These are phyloP conservation scores for Leptodermis oblonga DNA, from an alignment of 257 asterid genomes.

Conservation along the genomic window DNA sequence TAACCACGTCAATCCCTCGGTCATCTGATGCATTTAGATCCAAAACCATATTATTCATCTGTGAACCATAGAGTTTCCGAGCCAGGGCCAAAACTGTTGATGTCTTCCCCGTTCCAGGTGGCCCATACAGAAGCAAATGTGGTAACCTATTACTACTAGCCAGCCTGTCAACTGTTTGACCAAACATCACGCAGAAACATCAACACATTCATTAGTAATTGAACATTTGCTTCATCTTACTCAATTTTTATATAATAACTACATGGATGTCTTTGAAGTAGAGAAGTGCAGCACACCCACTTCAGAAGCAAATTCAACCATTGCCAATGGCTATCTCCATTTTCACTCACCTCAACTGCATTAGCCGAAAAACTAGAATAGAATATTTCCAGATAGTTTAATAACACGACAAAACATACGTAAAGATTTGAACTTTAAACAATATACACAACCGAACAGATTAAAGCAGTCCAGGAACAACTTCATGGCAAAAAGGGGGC, in stretches of 20 bases:
- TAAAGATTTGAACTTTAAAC: not conserved
- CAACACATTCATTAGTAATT: not conserved
- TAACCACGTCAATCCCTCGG: conserved; percentile 94
- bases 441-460: not conserved
- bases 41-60: conserved; percentile 86
- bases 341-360: not conserved
- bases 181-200: conserved; percentile 14
- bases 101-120: conserved; percentile 99
- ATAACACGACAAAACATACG: not conserved
- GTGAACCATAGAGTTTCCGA: conserved; percentile 73
- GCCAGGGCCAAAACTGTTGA: conserved; percentile 91
- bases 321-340: not conserved
- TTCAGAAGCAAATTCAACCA: not conserved
- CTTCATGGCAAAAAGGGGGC: not conserved
- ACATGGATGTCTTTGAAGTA: not conserved
- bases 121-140: conserved; percentile 93
- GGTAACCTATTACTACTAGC: conserved; percentile 87
- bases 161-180: conserved; percentile 70
- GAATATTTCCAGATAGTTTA: not conserved
- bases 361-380: not conserved
- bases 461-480: not conserved
- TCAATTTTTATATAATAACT: not conserved
- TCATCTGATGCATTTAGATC: conserved; percentile 98
- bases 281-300: not conserved
- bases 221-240: not conserved